Evolutionary conservation across 495 filamentous ascomycete genomes (phyloP).

Genomic region (Halenospora varia): DNA sequence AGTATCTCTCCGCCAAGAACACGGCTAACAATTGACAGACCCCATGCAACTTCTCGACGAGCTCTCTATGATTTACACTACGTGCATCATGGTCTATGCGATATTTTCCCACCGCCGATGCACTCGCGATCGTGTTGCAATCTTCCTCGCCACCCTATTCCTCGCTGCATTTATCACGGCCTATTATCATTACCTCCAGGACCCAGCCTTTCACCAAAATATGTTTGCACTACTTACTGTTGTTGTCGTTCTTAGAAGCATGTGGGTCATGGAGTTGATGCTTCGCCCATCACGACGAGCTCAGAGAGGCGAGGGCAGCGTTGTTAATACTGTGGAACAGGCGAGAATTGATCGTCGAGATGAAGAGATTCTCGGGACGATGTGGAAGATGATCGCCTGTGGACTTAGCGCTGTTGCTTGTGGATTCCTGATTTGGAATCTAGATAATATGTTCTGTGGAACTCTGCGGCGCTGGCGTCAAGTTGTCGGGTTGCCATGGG

Average conservation of each 20-base stretch:
- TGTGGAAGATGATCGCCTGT: slow-evolving; percentile 60
- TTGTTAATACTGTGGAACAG: slow-evolving; percentile 10
- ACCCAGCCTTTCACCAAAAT: slow-evolving; percentile 87
- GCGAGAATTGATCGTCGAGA: slow-evolving; percentile 24
- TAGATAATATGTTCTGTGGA: slow-evolving; percentile 79
- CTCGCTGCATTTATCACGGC: slow-evolving; percentile 30
- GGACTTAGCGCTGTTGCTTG: slow-evolving; percentile 70
- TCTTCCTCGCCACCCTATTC: slow-evolving; percentile 5
- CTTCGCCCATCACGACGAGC: slow-evolving; percentile 55
- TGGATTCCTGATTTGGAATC: slow-evolving; percentile 80
- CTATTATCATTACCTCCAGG: slow-evolving; percentile 88
- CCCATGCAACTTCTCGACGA: slow-evolving; percentile 97
- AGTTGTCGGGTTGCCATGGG: slow-evolving; percentile 78
- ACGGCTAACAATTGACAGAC: slow-evolving; percentile 47
- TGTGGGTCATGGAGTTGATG: slow-evolving; percentile 79
- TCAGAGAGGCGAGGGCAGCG: slow-evolving; percentile 15
- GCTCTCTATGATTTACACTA: slow-evolving; percentile 95
- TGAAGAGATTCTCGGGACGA: slow-evolving; percentile 55
- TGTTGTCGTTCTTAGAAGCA: slow-evolving; percentile 66
- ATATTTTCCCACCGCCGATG: slow-evolving; percentile 71
- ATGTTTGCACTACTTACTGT: slow-evolving; percentile 75
- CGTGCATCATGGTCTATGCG: slow-evolving; percentile 81
- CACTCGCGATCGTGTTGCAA: background rate
- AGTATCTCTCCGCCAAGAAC: background rate
- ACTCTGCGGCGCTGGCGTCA: slow-evolving; percentile 64